phyloP scores from a whole-genome alignment of 2,329 filamentous ascomycete genomes.

The Botryosphaeria dothidea region DNA sequence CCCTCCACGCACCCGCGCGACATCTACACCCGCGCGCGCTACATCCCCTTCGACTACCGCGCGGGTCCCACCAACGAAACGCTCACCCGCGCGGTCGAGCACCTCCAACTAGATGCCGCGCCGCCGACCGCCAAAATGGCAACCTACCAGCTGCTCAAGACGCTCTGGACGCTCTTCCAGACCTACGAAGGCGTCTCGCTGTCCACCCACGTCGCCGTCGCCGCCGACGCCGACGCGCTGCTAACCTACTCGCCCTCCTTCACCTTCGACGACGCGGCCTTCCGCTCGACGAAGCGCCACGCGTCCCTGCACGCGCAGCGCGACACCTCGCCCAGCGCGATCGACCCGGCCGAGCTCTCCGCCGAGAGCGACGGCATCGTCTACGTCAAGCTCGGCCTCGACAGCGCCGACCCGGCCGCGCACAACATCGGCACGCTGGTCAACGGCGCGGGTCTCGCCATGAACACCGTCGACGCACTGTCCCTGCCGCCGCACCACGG shows the following conservation, averaged over 20 bases:
- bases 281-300: conserved; percentile 63
- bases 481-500: conserved; percentile 57
- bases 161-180: conserved; percentile 61
- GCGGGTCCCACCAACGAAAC: conserved; percentile 41
- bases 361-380: conserved; percentile 74
- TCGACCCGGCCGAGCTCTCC: conserved; percentile 58
- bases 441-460: conserved; percentile 85
- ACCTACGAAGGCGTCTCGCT: conserved; percentile 67
- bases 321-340: conserved; percentile 48
- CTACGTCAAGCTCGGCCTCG: conserved; percentile 62
- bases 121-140: conserved; percentile 46
- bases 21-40: conserved; percentile 48
- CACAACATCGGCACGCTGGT: conserved; percentile 77
- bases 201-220: conserved; percentile 51
- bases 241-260: conserved; percentile 58
- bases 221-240: conserved; percentile 40
- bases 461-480: conserved; percentile 87
- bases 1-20: conserved; percentile 48
- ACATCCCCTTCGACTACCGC: conserved; percentile 64
- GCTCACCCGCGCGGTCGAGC: conserved; percentile 47
- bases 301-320: conserved; percentile 60
- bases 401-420: conserved; percentile 36
- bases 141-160: conserved; percentile 52
- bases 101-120: conserved; percentile 55
- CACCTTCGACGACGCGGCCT: conserved; percentile 71